Percentiles rank a stretch among this genome's conserved stretches.
Evolutionary conservation across 345 rosid species (phyloP).

Genomic region (Luvunga scandens): DNA sequence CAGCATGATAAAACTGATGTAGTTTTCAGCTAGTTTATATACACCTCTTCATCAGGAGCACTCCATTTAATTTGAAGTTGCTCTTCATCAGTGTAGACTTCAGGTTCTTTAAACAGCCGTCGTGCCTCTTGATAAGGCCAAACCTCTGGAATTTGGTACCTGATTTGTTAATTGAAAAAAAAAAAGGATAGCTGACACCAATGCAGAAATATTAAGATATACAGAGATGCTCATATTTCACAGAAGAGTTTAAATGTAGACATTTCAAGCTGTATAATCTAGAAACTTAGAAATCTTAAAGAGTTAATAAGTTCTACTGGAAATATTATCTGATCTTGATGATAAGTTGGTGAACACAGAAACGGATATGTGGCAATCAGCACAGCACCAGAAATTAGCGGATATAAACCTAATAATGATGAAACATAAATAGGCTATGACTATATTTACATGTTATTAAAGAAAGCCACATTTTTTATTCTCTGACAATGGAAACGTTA

Average conservation of each 20-base stretch:
- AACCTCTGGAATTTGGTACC: conserved; percentile 80
- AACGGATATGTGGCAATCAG: neutral
- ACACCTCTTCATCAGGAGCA: conserved; percentile 88
- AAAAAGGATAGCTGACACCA: neutral
- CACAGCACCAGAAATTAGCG: neutral
- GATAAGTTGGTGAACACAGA: neutral
- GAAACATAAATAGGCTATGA: neutral
- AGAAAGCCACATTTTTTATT: neutral
- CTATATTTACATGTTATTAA: neutral
- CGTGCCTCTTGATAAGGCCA: conserved; percentile 94
- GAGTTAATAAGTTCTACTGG: neutral
- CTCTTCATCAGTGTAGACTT: conserved; percentile 55
- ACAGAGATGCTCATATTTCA: neutral
- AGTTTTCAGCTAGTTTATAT: conserved; percentile 6
- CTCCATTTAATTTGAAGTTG: conserved; percentile 79
- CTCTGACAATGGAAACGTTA: neutral
- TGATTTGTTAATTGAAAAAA: conserved; percentile 11
- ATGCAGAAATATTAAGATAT: neutral
- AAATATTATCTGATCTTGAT: neutral
- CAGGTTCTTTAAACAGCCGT: conserved; percentile 75
- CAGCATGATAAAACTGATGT: neutral
- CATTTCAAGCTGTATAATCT: neutral
- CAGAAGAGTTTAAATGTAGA: neutral
- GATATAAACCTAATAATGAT: neutral
- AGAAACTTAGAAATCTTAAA: neutral